These are phyloP conservation scores for Globisporangium apiculatum DNA, from an alignment of 352 stramenopile genomes.

Conservation along the genomic window DNA sequence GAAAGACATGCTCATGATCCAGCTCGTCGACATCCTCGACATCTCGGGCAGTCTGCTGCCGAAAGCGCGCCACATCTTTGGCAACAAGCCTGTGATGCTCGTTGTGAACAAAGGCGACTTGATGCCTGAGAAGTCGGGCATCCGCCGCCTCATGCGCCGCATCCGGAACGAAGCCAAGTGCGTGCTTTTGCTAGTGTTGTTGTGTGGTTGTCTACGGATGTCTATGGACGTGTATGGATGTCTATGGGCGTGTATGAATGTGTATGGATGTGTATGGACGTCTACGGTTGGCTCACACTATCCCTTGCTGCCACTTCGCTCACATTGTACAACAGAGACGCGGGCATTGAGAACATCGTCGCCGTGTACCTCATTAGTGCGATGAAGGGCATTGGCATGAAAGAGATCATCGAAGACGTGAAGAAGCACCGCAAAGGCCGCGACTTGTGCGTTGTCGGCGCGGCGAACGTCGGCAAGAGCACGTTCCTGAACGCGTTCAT, in stretches of 20 bases:
- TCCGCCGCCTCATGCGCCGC: constrained; percentile 69
- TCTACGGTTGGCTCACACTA: not conserved
- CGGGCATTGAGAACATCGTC: constrained; percentile 73
- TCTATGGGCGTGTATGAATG: too few relatives aligned
- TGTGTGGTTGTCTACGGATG: not conserved
- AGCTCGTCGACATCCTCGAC: constrained; percentile 90
- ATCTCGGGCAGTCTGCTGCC: constrained; percentile 85
- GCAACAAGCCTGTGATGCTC: constrained; percentile 87
- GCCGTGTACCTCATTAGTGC: constrained; percentile 77
- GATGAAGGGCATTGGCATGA: constrained; percentile 83
- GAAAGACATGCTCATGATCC: constrained; percentile 88
- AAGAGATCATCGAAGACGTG: constrained; percentile 79
- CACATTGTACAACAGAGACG: constrained; percentile 20
- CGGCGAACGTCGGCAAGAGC: constrained; percentile 90
- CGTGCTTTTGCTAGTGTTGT: constrained; percentile 2
- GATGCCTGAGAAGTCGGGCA: constrained; percentile 77
- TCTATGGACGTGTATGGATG: too few relatives aligned
- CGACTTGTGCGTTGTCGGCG: constrained; percentile 88
- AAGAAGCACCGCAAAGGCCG: constrained; percentile 67
- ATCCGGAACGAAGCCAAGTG: constrained; percentile 76
- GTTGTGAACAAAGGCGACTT: constrained; percentile 90
- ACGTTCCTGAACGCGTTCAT: constrained; percentile 91
- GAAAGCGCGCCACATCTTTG: constrained; percentile 81
- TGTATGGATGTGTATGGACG: not conserved
- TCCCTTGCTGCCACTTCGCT: not conserved